Percentiles rank a stretch among this genome's conserved stretches.
Evolutionary conservation across 106 monocot species (phyloP).

Genomic region (Cymbidium sinense): DNA sequence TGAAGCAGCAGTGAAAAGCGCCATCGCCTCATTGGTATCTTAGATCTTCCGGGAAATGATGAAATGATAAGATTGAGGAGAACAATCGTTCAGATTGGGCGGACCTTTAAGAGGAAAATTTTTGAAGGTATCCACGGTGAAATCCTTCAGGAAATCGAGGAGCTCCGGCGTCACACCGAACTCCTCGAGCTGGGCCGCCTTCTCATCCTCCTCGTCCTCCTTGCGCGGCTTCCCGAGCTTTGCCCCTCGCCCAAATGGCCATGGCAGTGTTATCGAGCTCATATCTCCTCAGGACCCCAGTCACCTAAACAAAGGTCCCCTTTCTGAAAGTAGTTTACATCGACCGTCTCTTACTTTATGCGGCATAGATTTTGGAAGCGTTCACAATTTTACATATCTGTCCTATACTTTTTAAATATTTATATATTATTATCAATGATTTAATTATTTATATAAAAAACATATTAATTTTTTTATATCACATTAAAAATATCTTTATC

Average conservation of each 20-base stretch:
- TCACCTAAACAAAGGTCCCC: no score
- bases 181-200: constrained; percentile 29
- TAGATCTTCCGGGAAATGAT: neutral
- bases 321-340: no score
- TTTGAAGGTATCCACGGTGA: constrained; percentile 73
- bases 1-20: constrained; percentile 13
- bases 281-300: neutral
- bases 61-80: neutral
- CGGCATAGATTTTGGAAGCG: no score
- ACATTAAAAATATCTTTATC: no score
- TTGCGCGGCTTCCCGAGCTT: neutral
- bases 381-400: no score
- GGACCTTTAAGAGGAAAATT: constrained; percentile 42
- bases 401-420: no score
- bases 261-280: constrained; percentile 23
- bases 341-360: no score
- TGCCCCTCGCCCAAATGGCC: constrained; percentile 19
- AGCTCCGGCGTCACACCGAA: constrained; percentile 72
- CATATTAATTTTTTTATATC: no score
- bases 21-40: neutral
- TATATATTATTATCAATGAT: no score
- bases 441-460: no score
- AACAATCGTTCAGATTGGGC: neutral
- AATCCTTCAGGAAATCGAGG: constrained; percentile 41
- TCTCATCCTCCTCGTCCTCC: neutral